phyloP scores from a whole-genome alignment of 352 stramenopile species.

The Phytopythium oedochilum region DNA sequence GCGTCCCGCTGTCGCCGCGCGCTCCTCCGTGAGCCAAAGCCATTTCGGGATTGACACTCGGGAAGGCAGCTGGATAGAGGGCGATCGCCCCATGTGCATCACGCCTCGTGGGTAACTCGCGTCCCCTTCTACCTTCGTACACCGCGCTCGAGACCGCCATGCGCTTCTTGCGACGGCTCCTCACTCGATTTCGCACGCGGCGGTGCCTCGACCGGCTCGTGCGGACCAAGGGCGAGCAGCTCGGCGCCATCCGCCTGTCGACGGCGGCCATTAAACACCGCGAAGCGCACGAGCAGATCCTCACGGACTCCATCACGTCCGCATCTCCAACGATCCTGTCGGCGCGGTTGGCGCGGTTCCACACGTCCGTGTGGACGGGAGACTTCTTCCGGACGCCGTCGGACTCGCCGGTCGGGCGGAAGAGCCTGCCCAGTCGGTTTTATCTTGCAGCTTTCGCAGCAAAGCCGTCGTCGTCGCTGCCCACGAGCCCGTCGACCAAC shows the following conservation, averaged over 20 bases:
- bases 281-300: conserved; percentile 1
- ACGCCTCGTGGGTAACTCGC: neutral
- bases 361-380: neutral
- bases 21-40: too few relatives aligned
- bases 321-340: neutral
- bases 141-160: neutral
- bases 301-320: neutral
- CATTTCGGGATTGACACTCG: neutral
- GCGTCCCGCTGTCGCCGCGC: too few relatives aligned
- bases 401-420: neutral
- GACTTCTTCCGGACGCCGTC: neutral
- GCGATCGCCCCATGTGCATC: neutral
- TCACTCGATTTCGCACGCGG: conserved; percentile 2
- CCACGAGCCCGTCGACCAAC: neutral
- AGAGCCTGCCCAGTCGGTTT: conserved; percentile 1
- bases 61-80: neutral
- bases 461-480: neutral
- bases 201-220: conserved; percentile 4
- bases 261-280: neutral
- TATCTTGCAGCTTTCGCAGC: neutral
- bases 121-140: too few relatives aligned
- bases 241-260: conserved; percentile 2
- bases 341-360: neutral
- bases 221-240: conserved; percentile 3
- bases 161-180: conserved; percentile 2